A percentile compares a stretch with the other conserved stretches of the same genome.
Evolutionary conservation across 352 stramenopile genomes (phyloP).

Genomic region (Saprolegnia parasitica): DNA sequence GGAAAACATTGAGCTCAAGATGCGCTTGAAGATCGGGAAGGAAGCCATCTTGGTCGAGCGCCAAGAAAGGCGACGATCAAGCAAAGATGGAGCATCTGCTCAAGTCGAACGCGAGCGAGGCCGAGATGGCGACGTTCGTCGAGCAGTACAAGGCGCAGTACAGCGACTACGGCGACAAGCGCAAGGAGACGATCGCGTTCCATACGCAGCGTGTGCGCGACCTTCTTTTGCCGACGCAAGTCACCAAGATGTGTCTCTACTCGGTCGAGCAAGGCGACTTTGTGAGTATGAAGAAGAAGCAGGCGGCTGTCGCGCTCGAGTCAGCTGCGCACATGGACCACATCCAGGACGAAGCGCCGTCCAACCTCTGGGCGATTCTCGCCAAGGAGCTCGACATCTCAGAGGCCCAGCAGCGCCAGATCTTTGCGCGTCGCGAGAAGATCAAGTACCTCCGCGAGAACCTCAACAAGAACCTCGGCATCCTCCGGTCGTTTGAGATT

Average conservation of each 20-base stretch:
- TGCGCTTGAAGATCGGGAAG: constrained; percentile 77
- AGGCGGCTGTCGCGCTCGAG: constrained; percentile 36
- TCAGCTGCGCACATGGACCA: constrained; percentile 34
- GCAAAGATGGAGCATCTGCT: constrained; percentile 75
- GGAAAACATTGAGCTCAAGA: constrained; percentile 75
- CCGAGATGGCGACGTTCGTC: constrained; percentile 69
- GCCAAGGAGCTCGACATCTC: constrained; percentile 65
- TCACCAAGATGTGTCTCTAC: constrained; percentile 74
- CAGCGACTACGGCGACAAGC: constrained; percentile 71
- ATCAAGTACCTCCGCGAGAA: constrained; percentile 66
- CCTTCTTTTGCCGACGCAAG: constrained; percentile 65
- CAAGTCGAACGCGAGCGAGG: constrained; percentile 55
- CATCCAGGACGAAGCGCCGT: constrained; percentile 38
- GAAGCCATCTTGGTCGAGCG: constrained; percentile 67
- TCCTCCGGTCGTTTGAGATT: constrained; percentile 60
- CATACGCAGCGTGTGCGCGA: constrained; percentile 65
- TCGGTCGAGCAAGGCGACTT: constrained; percentile 69
- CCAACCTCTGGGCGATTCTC: constrained; percentile 69
- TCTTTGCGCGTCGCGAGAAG: constrained; percentile 50
- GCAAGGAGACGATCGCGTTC: constrained; percentile 67
- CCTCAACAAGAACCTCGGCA: constrained; percentile 63
- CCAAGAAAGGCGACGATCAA: constrained; percentile 71
- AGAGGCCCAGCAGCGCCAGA: constrained; percentile 58
- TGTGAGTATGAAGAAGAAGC: constrained; percentile 49
- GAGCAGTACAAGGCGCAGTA: constrained; percentile 83